A percentile compares a stretch with the other conserved stretches of the same genome.
These are phyloP conservation scores for Populus hybrid DNA, from an alignment of 441 rosid species.

Conservation along the genomic window DNA sequence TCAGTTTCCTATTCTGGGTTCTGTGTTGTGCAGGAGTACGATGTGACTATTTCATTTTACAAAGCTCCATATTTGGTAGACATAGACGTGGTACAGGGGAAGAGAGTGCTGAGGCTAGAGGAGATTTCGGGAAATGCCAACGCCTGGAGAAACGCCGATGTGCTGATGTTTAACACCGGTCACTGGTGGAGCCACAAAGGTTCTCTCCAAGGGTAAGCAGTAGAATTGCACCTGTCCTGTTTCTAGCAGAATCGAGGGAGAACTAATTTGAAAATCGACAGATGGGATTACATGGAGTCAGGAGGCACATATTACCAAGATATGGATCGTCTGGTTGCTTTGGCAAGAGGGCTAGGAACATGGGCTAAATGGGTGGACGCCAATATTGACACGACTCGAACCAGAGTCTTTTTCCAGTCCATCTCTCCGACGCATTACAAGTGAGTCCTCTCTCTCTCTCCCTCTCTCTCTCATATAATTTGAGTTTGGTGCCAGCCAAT, in stretches of 20 bases:
- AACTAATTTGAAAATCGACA: constrained; percentile 22
- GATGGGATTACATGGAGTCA: constrained; percentile 90
- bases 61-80: constrained; percentile 87
- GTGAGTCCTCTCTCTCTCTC: constrained; percentile 27
- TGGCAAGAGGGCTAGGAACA: constrained; percentile 72
- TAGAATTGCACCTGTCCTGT: neutral
- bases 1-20: neutral
- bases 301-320: constrained; percentile 67
- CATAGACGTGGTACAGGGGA: constrained; percentile 59
- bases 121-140: constrained; percentile 59
- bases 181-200: constrained; percentile 93
- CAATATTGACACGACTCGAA: constrained; percentile 46
- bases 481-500: neutral
- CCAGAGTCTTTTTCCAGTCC: constrained; percentile 67
- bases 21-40: constrained; percentile 53
- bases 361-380: constrained; percentile 83
- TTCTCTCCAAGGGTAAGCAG: constrained; percentile 61
- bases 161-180: constrained; percentile 79
- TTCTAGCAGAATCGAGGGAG: neutral
- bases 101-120: constrained; percentile 59
- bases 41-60: constrained; percentile 60
- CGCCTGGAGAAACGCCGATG: constrained; percentile 57
- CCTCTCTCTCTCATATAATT: neutral
- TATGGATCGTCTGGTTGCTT: constrained; percentile 77
- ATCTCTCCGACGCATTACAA: constrained; percentile 89